phyloP scores from a whole-genome alignment of 2,329 filamentous ascomycete genomes.

The Metarhizium anisopliae region DNA sequence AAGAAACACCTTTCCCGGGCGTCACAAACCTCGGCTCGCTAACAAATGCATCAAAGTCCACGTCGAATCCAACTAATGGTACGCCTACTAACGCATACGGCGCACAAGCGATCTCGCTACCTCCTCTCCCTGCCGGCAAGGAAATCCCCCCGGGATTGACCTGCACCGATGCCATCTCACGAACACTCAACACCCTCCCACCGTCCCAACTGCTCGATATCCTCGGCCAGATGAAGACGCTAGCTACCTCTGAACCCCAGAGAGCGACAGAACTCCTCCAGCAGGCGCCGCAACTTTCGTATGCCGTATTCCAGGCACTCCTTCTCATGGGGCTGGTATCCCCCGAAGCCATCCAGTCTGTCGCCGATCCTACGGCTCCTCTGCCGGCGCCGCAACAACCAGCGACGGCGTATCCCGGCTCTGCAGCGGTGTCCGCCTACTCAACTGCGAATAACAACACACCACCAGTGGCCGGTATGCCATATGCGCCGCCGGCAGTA shows the following conservation, averaged over 20 bases:
- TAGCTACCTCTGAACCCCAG: constrained; percentile 72
- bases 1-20: not conserved
- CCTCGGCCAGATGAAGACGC: constrained; percentile 84
- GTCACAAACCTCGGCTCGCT: not conserved
- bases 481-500: constrained; percentile 35
- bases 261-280: constrained; percentile 80
- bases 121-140: constrained; percentile 74
- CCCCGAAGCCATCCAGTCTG: constrained; percentile 68
- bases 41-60: constrained; percentile 3
- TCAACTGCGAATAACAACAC: constrained; percentile 35
- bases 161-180: constrained; percentile 84
- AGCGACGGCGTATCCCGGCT: constrained; percentile 22
- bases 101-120: constrained; percentile 46
- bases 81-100: constrained; percentile 21
- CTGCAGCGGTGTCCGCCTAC: constrained; percentile 26
- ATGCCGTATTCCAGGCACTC: constrained; percentile 90
- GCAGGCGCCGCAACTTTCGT: constrained; percentile 85
- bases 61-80: constrained; percentile 23
- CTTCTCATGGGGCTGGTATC: constrained; percentile 90
- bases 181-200: constrained; percentile 78
- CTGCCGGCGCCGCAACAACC: constrained; percentile 22
- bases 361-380: constrained; percentile 56
- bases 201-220: constrained; percentile 88
- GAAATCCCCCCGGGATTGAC: constrained; percentile 76
- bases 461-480: constrained; percentile 35